Evolutionary conservation across 768 basidiomycete genomes (phyloP).

Genomic region (Aureoboletus auriporus): DNA sequence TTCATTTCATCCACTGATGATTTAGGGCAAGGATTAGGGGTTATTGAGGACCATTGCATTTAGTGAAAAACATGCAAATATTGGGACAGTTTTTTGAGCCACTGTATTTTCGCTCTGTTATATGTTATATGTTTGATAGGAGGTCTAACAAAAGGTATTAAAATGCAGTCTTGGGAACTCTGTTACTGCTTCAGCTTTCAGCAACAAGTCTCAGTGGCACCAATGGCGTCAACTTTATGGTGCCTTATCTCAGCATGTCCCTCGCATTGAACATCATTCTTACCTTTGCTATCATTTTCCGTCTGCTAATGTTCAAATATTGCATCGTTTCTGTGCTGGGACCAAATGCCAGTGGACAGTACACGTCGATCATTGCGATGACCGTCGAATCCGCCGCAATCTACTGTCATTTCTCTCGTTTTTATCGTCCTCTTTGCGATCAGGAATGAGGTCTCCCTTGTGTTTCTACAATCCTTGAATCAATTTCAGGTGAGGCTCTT

Average conservation of each 20-base stretch:
- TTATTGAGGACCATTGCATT: no score
- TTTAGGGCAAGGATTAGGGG: no score
- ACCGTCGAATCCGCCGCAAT: slow-evolving; percentile 33
- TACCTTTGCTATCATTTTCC: slow-evolving; percentile 29
- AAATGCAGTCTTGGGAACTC: slow-evolving; percentile 1
- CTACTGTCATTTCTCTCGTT: slow-evolving; percentile 22
- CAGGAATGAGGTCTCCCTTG: slow-evolving; percentile 20
- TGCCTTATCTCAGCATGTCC: slow-evolving; percentile 26
- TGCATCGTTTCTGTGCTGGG: slow-evolving; percentile 16
- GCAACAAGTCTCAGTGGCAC: slow-evolving; percentile 8
- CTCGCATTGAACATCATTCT: slow-evolving; percentile 31
- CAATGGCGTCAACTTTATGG: slow-evolving; percentile 7
- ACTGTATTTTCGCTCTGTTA: background rate
- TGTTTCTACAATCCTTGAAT: slow-evolving; percentile 26
- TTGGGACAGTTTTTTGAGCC: no score
- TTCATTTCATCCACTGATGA: no score
- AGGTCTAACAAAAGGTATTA: background rate
- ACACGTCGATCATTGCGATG: slow-evolving; percentile 32
- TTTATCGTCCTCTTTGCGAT: slow-evolving; percentile 28
- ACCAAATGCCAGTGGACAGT: slow-evolving; percentile 18
- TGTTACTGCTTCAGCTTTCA: slow-evolving; percentile 9
- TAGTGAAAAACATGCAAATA: no score
- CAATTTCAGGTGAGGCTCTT: slow-evolving; percentile 23
- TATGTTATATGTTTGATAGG: no score
- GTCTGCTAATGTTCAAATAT: slow-evolving; percentile 24